These are phyloP conservation scores for Arctium lappa DNA, from an alignment of 129 eudicot genomes.

Conservation along the genomic window DNA sequence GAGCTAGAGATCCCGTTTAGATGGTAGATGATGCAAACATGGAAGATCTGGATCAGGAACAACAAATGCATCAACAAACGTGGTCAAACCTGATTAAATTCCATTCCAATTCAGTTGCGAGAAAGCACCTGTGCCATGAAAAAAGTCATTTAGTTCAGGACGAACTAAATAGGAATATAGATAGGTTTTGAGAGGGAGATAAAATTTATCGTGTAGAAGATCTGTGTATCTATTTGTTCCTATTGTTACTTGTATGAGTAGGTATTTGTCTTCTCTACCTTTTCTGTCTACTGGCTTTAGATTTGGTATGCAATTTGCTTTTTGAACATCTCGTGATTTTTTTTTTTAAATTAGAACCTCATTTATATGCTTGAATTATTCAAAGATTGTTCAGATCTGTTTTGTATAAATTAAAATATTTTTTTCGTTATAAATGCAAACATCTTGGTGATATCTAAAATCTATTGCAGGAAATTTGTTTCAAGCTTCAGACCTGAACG, in stretches of 20 bases:
- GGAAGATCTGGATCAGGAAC: too few species aligned
- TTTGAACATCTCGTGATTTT: not conserved
- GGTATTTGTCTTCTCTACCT: not conserved
- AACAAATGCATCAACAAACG: too few species aligned
- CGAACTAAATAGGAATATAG: not conserved
- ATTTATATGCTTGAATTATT: not conserved
- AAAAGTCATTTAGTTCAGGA: not conserved
- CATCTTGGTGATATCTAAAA: not conserved
- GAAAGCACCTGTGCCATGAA: not conserved
- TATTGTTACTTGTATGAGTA: not conserved
- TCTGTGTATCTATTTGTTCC: not conserved
- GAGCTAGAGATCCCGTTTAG: too few species aligned
- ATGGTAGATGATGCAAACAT: too few species aligned
- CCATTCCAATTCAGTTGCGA: not conserved
- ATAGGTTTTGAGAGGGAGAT: not conserved
- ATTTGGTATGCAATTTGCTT: not conserved
- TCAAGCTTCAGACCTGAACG: constrained; percentile 81
- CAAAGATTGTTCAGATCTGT: not conserved
- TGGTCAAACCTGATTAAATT: not conserved
- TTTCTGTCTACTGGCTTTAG: not conserved
- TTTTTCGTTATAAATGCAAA: constrained; percentile 1
- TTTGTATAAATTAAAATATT: not conserved
- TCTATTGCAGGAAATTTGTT: constrained; percentile 64
- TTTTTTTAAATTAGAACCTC: not conserved
- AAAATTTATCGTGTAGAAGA: not conserved